phyloP scores from a whole-genome alignment of 2,329 filamentous ascomycete species.

The Scytalidium lignicola region DNA sequence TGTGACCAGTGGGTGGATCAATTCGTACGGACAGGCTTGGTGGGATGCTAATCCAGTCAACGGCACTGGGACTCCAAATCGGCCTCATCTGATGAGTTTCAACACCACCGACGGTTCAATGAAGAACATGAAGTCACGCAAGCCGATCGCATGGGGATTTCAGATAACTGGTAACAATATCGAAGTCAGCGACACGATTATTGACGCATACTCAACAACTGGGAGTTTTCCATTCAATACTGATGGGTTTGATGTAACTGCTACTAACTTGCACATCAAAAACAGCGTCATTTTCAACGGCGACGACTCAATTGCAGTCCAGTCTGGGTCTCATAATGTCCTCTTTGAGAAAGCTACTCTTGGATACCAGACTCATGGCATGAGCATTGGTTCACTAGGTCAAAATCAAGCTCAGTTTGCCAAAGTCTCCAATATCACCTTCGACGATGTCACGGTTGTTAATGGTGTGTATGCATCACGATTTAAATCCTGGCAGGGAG shows the following conservation, averaged over 20 bases:
- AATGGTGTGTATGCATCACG: slow-evolving; percentile 36
- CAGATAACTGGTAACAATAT: slow-evolving; percentile 35
- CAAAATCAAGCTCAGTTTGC: slow-evolving; percentile 29
- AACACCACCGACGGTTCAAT: slow-evolving; percentile 31
- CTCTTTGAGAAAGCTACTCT: slow-evolving; percentile 34
- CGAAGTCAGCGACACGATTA: slow-evolving; percentile 33
- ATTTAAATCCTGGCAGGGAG: slow-evolving; percentile 40
- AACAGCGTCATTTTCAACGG: slow-evolving; percentile 35
- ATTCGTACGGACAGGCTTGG: slow-evolving; percentile 40
- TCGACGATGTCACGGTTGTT: slow-evolving; percentile 37
- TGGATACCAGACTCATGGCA: slow-evolving; percentile 38
- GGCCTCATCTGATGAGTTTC: slow-evolving; percentile 37
- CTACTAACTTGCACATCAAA: slow-evolving; percentile 25
- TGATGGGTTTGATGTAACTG: slow-evolving; percentile 30
- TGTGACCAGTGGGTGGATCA: slow-evolving; percentile 37
- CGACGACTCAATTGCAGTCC: slow-evolving; percentile 37
- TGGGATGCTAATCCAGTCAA: slow-evolving; percentile 37
- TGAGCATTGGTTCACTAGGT: slow-evolving; percentile 39
- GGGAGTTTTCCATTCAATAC: slow-evolving; percentile 15
- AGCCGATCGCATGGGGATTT: slow-evolving; percentile 39
- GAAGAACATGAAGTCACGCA: slow-evolving; percentile 35
- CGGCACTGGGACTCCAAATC: slow-evolving; percentile 31
- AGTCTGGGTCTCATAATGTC: slow-evolving; percentile 33
- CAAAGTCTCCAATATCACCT: slow-evolving; percentile 37
- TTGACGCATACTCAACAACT: slow-evolving; percentile 21